Evolutionary conservation across 768 basidiomycete species (phyloP).

Genomic region (Candolleomyces aberdarensis): DNA sequence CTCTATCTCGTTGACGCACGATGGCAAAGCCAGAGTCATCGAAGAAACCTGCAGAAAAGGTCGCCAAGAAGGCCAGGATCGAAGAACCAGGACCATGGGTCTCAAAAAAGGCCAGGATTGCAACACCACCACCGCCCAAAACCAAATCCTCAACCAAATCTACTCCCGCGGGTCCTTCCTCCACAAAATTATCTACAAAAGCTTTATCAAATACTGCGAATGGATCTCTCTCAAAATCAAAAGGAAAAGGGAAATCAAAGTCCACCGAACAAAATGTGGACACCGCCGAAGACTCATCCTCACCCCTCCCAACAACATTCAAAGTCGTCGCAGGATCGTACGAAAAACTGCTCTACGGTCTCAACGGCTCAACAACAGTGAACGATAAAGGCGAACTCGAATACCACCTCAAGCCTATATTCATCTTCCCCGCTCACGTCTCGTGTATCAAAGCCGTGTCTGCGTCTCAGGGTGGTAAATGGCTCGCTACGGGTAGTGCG

Average conservation of each 20-base stretch:
- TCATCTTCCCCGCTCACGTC: constrained; percentile 96
- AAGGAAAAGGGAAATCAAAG: constrained; percentile 21
- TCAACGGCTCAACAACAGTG: constrained; percentile 58
- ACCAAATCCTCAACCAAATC: neutral
- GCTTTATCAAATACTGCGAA: no score
- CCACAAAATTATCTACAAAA: no score
- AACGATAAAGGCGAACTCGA: constrained; percentile 28
- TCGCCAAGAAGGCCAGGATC: constrained; percentile 25
- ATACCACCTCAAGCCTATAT: constrained; percentile 67
- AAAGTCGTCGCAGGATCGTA: constrained; percentile 91
- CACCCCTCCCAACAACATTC: constrained; percentile 58
- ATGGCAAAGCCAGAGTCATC: constrained; percentile 4
- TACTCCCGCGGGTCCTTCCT: neutral
- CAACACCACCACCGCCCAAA: constrained; percentile 4
- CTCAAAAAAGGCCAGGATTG: constrained; percentile 15
- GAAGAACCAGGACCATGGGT: constrained; percentile 14
- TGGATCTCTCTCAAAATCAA: neutral
- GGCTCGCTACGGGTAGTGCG: constrained; percentile 93
- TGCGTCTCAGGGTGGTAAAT: constrained; percentile 86
- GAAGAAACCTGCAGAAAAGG: constrained; percentile 14
- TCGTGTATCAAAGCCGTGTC: constrained; percentile 90
- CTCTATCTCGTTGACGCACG: neutral
- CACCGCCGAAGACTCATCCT: constrained; percentile 11
- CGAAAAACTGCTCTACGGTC: constrained; percentile 92
- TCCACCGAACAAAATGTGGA: constrained; percentile 17